phyloP scores from a whole-genome alignment of 306 rosid species.

The Erythrophleum fordii region DNA sequence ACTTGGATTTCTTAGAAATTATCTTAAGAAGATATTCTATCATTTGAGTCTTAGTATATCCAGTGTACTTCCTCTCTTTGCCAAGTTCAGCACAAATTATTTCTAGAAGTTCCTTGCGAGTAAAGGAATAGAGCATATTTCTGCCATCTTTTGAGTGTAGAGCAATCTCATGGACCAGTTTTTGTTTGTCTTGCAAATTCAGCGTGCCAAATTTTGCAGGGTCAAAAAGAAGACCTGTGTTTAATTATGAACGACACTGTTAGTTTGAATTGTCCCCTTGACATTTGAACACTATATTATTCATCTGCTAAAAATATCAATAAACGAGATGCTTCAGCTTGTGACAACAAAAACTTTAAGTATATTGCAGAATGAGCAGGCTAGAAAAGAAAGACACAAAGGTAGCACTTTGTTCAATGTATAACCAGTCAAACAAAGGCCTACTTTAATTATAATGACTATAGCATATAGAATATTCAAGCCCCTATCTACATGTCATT shows the following conservation, averaged over 20 bases:
- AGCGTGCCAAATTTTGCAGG: conserved; percentile 63
- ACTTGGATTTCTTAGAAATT: conserved; percentile 63
- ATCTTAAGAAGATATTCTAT: conserved; percentile 73
- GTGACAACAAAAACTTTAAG: conserved; percentile 5
- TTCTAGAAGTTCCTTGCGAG: conserved; percentile 83
- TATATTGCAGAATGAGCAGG: background rate
- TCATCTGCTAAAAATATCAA: conserved; percentile 35
- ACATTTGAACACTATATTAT: conserved; percentile 27
- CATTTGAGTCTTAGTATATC: conserved; percentile 79
- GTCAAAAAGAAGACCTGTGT: conserved; percentile 66
- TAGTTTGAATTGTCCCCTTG: conserved; percentile 29
- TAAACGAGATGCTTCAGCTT: conserved; percentile 18
- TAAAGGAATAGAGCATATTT: conserved; percentile 67
- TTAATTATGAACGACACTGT: conserved; percentile 22
- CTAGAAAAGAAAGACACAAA: conserved; percentile 25
- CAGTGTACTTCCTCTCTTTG: conserved; percentile 87
- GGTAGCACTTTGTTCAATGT: background rate
- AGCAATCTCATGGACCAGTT: conserved; percentile 71
- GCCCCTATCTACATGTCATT: conserved; percentile 10
- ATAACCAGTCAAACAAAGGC: conserved; percentile 19
- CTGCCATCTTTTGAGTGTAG: conserved; percentile 69
- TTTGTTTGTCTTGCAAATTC: conserved; percentile 72
- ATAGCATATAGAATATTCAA: background rate
- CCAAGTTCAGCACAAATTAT: conserved; percentile 90
- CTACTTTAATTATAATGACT: background rate